A percentile compares a stretch with the other conserved stretches of the same genome.
Conservation (phyloP, 2,329 filamentous ascomycete species). For the Cordyceps javanica region DNA sequence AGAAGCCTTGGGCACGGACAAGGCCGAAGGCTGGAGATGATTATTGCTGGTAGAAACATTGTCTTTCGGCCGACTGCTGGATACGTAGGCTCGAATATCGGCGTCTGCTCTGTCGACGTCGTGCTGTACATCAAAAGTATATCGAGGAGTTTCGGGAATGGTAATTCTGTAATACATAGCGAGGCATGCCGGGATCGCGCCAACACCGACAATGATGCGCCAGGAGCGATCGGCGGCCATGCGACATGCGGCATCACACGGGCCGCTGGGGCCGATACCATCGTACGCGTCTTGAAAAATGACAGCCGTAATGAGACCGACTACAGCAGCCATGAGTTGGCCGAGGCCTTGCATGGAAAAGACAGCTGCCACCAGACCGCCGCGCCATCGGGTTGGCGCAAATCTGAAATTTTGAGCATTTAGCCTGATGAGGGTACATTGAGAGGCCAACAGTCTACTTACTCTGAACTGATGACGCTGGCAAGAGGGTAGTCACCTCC, state of each 20-base stretch:
- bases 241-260: slow-evolving; percentile 58
- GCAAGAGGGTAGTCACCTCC: slow-evolving; percentile 79
- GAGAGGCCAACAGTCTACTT: slow-evolving; percentile 21
- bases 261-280: slow-evolving; percentile 31
- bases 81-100: slow-evolving; percentile 59
- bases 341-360: slow-evolving; percentile 83
- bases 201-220: slow-evolving; percentile 75
- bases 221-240: slow-evolving; percentile 73
- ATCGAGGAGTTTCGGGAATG: slow-evolving; percentile 77
- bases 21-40: slow-evolving; percentile 42
- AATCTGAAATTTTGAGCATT: slow-evolving; percentile 43
- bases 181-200: slow-evolving; percentile 68
- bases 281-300: slow-evolving; percentile 53
- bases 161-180: slow-evolving; percentile 83
- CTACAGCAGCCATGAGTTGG: slow-evolving; percentile 65
- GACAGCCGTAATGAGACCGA: slow-evolving; percentile 62
- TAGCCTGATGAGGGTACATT: not conserved
- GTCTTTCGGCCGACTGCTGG: slow-evolving; percentile 29
- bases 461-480: slow-evolving; percentile 75
- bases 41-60: not conserved
- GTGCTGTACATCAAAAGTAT: slow-evolving; percentile 73
- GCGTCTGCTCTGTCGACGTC: slow-evolving; percentile 70
- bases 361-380: slow-evolving; percentile 76
- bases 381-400: slow-evolving; percentile 73
- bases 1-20: slow-evolving; percentile 62